Evolutionary conservation across 2,329 filamentous ascomycete species (phyloP), one percentile per base, ranked within the genome.

Genomic region (Calonectria hongkongensis): DNA sequence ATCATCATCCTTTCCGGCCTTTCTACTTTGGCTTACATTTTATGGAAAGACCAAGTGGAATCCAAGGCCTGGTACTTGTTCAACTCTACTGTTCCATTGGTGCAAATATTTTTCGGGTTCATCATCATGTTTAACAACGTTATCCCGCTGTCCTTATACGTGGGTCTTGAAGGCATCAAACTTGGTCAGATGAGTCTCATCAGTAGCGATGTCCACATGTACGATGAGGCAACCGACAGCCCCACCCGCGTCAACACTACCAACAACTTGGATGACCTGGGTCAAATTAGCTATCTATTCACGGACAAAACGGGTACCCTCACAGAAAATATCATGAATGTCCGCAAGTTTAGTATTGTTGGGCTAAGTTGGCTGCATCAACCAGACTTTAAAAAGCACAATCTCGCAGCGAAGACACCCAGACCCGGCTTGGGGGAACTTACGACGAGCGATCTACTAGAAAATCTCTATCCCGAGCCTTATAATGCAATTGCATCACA

Each of bases 101-200:
- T 95, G 75, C 92, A 95, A 39, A 95, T 97, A 72, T 93, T 98
- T 75, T 93, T 96, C 30, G 95, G 94, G 0, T 98, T 95, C 82
- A 91, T 98, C 77, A 98, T 98, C 84, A 96, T 98, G 92, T 98
- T 97, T 85, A 98, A 98, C 83, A 98, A 97, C 47, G 92, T 98
- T 84, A 96, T 98, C 72, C 96, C 96, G 0, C 89, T 98, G n/a
- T 95, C 95, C 0, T 88, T 98, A 0, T 98, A 98, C 78, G 94
- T 98, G 77, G 97, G 93, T 81, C 87, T 98, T 83, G 96, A 98
- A 76, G 88, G 98, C 71, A 92, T 97, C 83, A 97, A 97, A 82
- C 87, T 97, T 9, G 93, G 89, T 2, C 90, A 92, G 81, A 93
- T 98, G 88, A 88, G 96, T 70, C 90, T 98, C 81, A 84, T 98